Percentiles rank a stretch among this genome's conserved stretches.
phyloP scores from a whole-genome alignment of 2,329 filamentous ascomycete species.

The Cadophora gregata region DNA sequence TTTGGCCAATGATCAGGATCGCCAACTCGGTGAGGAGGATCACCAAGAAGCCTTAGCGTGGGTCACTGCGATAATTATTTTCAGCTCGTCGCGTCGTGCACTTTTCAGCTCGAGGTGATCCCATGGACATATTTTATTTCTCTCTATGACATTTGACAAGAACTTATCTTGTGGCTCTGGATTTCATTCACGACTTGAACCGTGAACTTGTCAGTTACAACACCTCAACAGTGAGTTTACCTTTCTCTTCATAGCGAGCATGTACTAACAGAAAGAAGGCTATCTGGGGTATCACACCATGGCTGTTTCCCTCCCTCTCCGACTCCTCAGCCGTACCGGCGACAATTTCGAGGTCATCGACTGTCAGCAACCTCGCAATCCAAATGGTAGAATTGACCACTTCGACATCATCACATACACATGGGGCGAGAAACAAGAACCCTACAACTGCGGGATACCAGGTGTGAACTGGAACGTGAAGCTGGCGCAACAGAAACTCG shows the following conservation, averaged over 20 bases:
- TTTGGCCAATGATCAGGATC: background rate
- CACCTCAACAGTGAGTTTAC: background rate
- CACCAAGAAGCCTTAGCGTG: background rate
- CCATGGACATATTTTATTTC: background rate
- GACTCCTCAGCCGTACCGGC: slow-evolving; percentile 41
- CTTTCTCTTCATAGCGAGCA: background rate
- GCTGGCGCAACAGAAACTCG: slow-evolving; percentile 23
- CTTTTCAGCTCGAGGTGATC: slow-evolving; percentile 1
- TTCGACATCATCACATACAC: slow-evolving; percentile 32
- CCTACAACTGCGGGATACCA: slow-evolving; percentile 25
- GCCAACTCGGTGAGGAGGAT: background rate
- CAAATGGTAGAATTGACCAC: background rate
- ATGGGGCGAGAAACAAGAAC: slow-evolving; percentile 21
- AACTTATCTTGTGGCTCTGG: too few relatives aligned
- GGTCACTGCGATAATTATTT: slow-evolving; percentile 1
- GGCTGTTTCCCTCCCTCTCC: slow-evolving; percentile 27
- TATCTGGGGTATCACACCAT: background rate
- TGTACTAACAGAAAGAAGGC: background rate
- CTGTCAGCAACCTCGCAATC: slow-evolving; percentile 5
- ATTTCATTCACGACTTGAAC: background rate
- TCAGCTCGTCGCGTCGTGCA: slow-evolving; percentile 13
- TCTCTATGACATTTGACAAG: background rate
- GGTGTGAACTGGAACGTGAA: slow-evolving; percentile 28
- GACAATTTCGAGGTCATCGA: slow-evolving; percentile 23
- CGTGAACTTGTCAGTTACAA: background rate